Evolutionary conservation across 1,284 basidiomycete genomes (phyloP).

Genomic region (Ceratobasidium sp.): DNA sequence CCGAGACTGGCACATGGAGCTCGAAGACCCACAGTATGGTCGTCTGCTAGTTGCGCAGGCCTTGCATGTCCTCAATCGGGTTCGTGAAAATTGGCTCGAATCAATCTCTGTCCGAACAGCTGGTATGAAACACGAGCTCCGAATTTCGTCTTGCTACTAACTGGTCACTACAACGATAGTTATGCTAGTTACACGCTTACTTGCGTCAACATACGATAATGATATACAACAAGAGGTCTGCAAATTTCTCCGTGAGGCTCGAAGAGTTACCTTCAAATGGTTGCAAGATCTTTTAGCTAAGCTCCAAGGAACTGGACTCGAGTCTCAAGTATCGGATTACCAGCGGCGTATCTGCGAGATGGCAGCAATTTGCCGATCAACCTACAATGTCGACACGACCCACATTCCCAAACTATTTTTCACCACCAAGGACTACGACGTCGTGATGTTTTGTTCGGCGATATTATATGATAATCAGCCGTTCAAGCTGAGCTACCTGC

Average conservation of each 20-base stretch:
- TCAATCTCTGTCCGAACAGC: slow-evolving; percentile 14
- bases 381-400: slow-evolving; percentile 46
- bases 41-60: slow-evolving; percentile 14
- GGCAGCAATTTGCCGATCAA: slow-evolving; percentile 48
- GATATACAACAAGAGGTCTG: neutral
- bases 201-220: slow-evolving; percentile 8
- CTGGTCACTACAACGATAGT: neutral
- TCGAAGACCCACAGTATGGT: slow-evolving; percentile 16
- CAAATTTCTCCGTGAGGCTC: slow-evolving; percentile 22
- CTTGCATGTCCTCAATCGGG: slow-evolving; percentile 1
- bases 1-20: slow-evolving; percentile 43
- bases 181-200: slow-evolving; percentile 28
- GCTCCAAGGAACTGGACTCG: neutral
- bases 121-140: neutral
- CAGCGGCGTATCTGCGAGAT: slow-evolving; percentile 46
- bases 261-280: slow-evolving; percentile 20
- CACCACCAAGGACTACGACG: slow-evolving; percentile 33
- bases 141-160: neutral
- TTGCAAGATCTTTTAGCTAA: neutral
- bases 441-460: slow-evolving; percentile 46
- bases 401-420: slow-evolving; percentile 24
- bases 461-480: slow-evolving; percentile 47
- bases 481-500: slow-evolving; percentile 4
- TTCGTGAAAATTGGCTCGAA: slow-evolving; percentile 43
- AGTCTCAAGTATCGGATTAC: slow-evolving; percentile 1